Evolutionary conservation across 2,329 filamentous ascomycete species (phyloP).

Genomic region (Colletotrichum magnum): DNA sequence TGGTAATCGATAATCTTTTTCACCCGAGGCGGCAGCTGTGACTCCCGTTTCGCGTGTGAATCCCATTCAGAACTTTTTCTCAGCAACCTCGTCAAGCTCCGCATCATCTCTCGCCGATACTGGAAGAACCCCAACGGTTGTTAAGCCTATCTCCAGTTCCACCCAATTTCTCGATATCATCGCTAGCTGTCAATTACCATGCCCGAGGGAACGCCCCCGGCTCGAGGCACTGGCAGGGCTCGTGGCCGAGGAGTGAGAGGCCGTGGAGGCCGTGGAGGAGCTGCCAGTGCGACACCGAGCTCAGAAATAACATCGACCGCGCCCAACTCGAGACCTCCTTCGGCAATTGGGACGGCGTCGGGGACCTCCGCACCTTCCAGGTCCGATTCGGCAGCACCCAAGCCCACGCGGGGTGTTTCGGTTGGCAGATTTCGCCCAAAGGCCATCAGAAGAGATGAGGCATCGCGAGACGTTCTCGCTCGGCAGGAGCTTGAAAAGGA

Average conservation of each 20-base stretch:
- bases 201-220: conserved; percentile 34
- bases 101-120: neutral
- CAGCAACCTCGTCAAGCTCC: no score
- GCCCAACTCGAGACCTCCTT: conserved; percentile 24
- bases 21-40: neutral
- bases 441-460: conserved; percentile 64
- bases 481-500: conserved; percentile 60
- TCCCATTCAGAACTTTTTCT: no score
- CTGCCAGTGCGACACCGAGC: conserved; percentile 28
- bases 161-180: neutral
- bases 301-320: conserved; percentile 11
- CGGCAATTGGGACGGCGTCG: conserved; percentile 16
- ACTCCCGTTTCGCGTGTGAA: no score
- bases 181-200: conserved; percentile 17
- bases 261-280: conserved; percentile 32
- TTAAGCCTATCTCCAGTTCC: neutral
- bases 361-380: conserved; percentile 25
- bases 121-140: neutral
- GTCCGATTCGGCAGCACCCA: conserved; percentile 50
- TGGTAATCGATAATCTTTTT: conserved; percentile 30
- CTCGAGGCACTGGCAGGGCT: conserved; percentile 39
- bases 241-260: conserved; percentile 40
- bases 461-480: conserved; percentile 63
- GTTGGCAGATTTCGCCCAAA: conserved; percentile 62
- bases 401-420: conserved; percentile 53